Evolutionary conservation across 306 rosid species (phyloP).

Genomic region (Begonia peltatifolia): DNA sequence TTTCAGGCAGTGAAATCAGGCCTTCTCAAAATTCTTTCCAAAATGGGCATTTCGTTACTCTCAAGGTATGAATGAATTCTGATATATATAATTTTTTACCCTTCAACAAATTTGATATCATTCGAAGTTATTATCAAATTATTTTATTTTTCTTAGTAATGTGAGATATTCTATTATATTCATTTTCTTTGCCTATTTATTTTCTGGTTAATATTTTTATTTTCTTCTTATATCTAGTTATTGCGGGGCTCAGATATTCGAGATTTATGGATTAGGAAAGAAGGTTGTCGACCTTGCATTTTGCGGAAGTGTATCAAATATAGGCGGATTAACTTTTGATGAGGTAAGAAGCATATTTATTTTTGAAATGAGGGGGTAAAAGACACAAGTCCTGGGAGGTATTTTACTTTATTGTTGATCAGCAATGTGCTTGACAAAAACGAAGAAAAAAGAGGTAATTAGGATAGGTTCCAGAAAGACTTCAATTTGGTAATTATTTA

Average conservation of each 20-base stretch:
- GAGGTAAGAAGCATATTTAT: conserved; percentile 46
- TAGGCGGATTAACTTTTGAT: conserved; percentile 94
- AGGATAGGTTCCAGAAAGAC: too few species aligned
- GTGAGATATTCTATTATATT: not conserved
- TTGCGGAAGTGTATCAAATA: conserved; percentile 75
- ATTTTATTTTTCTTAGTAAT: not conserved
- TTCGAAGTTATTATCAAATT: not conserved
- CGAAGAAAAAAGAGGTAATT: too few species aligned
- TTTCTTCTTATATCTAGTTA: conserved; percentile 43
- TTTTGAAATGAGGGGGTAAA: not conserved
- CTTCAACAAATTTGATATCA: too few species aligned
- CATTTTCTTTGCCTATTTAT: not conserved
- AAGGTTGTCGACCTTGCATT: conserved; percentile 86
- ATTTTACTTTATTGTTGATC: not conserved
- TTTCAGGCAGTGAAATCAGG: conserved; percentile 84
- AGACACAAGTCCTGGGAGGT: not conserved
- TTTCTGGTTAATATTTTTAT: conserved; percentile 15
- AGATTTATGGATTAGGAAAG: conserved; percentile 84
- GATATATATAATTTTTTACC: too few species aligned
- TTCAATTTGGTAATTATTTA: too few species aligned
- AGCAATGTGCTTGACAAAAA: too few species aligned
- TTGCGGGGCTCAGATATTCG: conserved; percentile 98
- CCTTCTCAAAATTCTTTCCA: conserved; percentile 91
- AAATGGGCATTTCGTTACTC: conserved; percentile 93
- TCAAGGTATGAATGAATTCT: conserved; percentile 44